These are phyloP conservation scores for Cladosporium sp. DNA, from an alignment of 2,329 filamentous ascomycete species.

Conservation along the genomic window DNA sequence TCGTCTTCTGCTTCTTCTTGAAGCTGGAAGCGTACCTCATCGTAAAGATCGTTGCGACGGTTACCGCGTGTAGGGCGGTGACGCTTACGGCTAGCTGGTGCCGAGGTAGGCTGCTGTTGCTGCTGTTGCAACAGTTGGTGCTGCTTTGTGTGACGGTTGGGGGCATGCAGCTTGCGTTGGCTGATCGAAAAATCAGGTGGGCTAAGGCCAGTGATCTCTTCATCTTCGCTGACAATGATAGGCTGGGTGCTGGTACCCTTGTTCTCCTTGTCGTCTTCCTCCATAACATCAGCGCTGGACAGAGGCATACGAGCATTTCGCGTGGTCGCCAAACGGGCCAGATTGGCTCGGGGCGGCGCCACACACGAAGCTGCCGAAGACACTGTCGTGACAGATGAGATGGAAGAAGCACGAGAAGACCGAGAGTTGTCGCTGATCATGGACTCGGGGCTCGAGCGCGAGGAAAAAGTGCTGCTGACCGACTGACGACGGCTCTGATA, in stretches of 20 bases:
- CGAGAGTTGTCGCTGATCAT: slow-evolving; percentile 61
- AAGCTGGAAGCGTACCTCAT: slow-evolving; percentile 37
- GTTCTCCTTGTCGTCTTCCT: slow-evolving; percentile 27
- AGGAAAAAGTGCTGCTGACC: slow-evolving; percentile 55
- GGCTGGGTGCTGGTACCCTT: slow-evolving; percentile 30
- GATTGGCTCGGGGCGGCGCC: slow-evolving; percentile 50
- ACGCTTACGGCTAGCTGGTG: slow-evolving; percentile 34
- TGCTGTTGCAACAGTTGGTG: slow-evolving; percentile 18
- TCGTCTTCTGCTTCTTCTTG: slow-evolving; percentile 32
- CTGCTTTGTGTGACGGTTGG: slow-evolving; percentile 35
- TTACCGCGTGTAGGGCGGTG: slow-evolving; percentile 31
- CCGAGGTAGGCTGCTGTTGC: slow-evolving; percentile 17
- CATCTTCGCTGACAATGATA: slow-evolving; percentile 29
- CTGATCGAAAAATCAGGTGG: slow-evolving; percentile 36
- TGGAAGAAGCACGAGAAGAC: slow-evolving; percentile 57
- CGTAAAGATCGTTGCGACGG: slow-evolving; percentile 36
- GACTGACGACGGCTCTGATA: slow-evolving; percentile 44
- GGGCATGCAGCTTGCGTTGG: slow-evolving; percentile 34
- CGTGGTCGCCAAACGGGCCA: slow-evolving; percentile 55
- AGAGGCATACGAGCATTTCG: slow-evolving; percentile 48
- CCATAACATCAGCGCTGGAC: slow-evolving; percentile 23
- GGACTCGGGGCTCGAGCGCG: slow-evolving; percentile 59
- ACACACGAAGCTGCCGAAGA: slow-evolving; percentile 44
- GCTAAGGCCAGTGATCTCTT: slow-evolving; percentile 35
- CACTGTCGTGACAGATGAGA: slow-evolving; percentile 53